These are phyloP conservation scores for Metschnikowia reukaufii DNA, from an alignment of 805 yeast genomes.

Conservation along the genomic window DNA sequence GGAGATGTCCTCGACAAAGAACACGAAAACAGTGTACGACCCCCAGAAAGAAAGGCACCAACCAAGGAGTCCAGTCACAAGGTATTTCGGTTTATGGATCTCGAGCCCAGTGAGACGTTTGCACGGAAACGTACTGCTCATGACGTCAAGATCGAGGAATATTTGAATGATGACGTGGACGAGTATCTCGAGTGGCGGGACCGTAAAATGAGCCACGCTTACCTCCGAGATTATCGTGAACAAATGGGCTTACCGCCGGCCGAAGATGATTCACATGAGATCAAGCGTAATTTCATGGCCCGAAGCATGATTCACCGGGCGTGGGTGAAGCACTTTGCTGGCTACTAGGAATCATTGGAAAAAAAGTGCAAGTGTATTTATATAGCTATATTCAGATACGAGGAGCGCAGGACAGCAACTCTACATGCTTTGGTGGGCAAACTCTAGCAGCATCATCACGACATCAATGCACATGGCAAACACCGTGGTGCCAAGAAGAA, in stretches of 20 bases:
- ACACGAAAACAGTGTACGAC: too few relatives aligned
- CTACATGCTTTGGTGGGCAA: conserved; percentile 3
- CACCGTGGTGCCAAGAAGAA: conserved; percentile 1
- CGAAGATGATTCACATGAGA: neutral
- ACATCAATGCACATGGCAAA: conserved; percentile 8
- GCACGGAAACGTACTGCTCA: conserved; percentile 3
- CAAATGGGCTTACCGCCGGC: neutral
- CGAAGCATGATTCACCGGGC: conserved; percentile 1
- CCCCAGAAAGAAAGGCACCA: too few relatives aligned
- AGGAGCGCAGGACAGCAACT: too few relatives aligned
- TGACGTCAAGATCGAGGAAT: conserved; percentile 7
- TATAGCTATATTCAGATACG: neutral
- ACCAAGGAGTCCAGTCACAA: neutral
- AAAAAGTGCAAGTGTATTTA: neutral
- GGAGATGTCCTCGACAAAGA: too few relatives aligned
- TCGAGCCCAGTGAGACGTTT: conserved; percentile 1
- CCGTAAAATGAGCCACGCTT: neutral
- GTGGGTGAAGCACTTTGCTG: conserved; percentile 7
- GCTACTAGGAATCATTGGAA: neutral
- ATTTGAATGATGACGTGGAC: conserved; percentile 3
- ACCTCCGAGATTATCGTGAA: neutral
- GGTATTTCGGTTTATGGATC: neutral
- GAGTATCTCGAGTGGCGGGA: conserved; percentile 6
- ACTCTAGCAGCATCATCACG: conserved; percentile 9
- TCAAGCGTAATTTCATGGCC: neutral